phyloP scores from a whole-genome alignment of 2,329 filamentous ascomycete species.

The Paradendryphiella salina region DNA sequence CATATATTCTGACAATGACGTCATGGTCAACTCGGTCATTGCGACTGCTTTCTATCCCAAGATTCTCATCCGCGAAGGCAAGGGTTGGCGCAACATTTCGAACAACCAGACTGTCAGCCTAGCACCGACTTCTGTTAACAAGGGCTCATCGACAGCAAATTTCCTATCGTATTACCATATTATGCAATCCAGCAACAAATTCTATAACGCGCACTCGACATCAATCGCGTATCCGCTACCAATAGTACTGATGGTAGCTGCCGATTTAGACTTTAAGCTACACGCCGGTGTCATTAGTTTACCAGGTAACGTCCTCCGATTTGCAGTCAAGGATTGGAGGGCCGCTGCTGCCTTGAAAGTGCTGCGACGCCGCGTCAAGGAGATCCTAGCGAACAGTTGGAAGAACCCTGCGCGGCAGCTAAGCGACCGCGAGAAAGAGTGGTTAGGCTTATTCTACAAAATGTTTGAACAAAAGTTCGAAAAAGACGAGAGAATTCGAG shows the following conservation, averaged over 20 bases:
- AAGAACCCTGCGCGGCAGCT: conserved; percentile 54
- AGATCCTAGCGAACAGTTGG: conserved; percentile 73
- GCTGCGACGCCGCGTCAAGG: conserved; percentile 71
- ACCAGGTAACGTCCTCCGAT: conserved; percentile 83
- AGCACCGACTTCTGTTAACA: conserved; percentile 88
- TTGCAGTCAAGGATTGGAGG: conserved; percentile 86
- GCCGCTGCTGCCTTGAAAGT: conserved; percentile 86
- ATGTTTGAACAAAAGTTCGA: conserved; percentile 39
- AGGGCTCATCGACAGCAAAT: conserved; percentile 61
- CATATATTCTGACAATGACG: conserved; percentile 76
- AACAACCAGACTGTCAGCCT: conserved; percentile 91
- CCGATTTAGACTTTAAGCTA: conserved; percentile 80
- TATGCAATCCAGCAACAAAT: conserved; percentile 83
- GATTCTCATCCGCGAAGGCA: conserved; percentile 78
- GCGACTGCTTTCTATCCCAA: conserved; percentile 97
- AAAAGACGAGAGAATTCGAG: conserved; percentile 40
- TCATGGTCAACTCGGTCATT: conserved; percentile 78
- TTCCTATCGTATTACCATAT: conserved; percentile 97
- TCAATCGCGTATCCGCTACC: conserved; percentile 79
- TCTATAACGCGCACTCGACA: conserved; percentile 76
- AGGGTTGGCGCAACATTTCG: conserved; percentile 85
- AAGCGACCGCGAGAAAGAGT: conserved; percentile 47
- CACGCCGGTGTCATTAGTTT: conserved; percentile 85
- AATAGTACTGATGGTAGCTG: conserved; percentile 73
- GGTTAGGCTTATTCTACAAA: conserved; percentile 46